Conservation (phyloP, 306 rosid species). For the Cucurbita maxima region DNA sequence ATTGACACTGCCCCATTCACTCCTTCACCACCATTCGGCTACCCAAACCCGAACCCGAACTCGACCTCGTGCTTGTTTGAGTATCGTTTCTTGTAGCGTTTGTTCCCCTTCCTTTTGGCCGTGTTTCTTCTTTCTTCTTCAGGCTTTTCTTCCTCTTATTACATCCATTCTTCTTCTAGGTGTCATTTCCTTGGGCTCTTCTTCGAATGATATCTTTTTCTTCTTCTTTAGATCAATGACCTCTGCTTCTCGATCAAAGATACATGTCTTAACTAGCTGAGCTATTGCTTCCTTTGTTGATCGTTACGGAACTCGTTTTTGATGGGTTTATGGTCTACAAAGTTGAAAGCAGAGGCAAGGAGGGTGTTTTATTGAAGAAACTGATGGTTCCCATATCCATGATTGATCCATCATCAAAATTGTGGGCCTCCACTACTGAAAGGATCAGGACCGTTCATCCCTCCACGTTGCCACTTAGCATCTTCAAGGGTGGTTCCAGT, state of each 20-base stretch:
- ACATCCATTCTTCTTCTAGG: background rate
- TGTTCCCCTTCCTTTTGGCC: background rate
- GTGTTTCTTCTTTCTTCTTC: background rate
- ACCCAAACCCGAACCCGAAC: background rate
- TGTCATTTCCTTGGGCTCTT: background rate
- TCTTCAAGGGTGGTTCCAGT: background rate
- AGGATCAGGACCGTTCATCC: background rate
- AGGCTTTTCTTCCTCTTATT: background rate
- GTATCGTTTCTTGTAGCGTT: no score
- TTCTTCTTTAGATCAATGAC: background rate
- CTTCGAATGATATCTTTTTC: background rate
- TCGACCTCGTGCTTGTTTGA: no score
- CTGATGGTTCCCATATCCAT: background rate
- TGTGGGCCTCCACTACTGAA: background rate
- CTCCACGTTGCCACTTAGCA: background rate
- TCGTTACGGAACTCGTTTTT: background rate
- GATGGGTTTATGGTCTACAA: background rate
- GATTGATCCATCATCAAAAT: background rate
- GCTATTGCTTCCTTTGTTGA: no score
- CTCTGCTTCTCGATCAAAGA: no score
- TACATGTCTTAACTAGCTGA: no score
- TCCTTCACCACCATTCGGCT: background rate
- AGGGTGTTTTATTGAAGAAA: background rate
- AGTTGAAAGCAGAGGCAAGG: background rate
- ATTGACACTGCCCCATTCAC: slow-evolving; percentile 19